Conservation (phyloP, 1,139 yeast species). For the Trichomonascaceae sp. region DNA sequence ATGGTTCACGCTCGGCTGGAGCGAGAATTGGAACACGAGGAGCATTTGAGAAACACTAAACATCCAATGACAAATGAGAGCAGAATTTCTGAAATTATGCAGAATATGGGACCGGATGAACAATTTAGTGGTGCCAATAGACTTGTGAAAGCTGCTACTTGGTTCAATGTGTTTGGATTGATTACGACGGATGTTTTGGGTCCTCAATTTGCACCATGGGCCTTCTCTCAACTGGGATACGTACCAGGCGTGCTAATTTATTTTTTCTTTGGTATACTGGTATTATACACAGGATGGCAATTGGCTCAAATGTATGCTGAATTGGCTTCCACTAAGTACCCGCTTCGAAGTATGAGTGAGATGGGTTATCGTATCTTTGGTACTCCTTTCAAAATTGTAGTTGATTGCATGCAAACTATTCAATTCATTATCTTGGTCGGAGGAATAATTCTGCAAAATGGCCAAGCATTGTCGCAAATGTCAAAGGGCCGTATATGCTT, state of each 20-base stretch:
- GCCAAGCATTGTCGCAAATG: conserved; percentile 39
- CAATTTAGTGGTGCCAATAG: conserved; percentile 25
- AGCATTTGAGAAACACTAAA: not conserved
- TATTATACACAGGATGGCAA: conserved; percentile 38
- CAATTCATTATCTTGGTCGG: conserved; percentile 41
- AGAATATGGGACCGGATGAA: conserved; percentile 1
- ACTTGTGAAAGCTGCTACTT: conserved; percentile 30
- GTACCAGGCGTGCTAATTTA: conserved; percentile 40
- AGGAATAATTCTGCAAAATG: conserved; percentile 36
- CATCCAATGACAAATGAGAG: not conserved
- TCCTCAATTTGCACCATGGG: conserved; percentile 41
- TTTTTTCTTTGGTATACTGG: conserved; percentile 35
- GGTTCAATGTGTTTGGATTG: conserved; percentile 38
- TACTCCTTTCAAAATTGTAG: conserved; percentile 26
- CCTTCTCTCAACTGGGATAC: conserved; percentile 39
- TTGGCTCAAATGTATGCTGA: conserved; percentile 31
- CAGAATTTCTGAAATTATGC: not conserved
- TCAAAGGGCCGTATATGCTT: conserved; percentile 36
- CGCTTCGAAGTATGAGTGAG: conserved; percentile 39
- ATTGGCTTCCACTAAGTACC: conserved; percentile 39
- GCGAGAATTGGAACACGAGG: conserved; percentile 4
- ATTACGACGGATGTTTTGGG: conserved; percentile 45
- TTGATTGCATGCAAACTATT: conserved; percentile 36
- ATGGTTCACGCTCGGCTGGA: conserved; percentile 4
- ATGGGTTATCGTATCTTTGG: conserved; percentile 37